Base-by-base conservation (phyloP, 768 basidiomycete species). In the Cystobasidium tubakii region DNA sequence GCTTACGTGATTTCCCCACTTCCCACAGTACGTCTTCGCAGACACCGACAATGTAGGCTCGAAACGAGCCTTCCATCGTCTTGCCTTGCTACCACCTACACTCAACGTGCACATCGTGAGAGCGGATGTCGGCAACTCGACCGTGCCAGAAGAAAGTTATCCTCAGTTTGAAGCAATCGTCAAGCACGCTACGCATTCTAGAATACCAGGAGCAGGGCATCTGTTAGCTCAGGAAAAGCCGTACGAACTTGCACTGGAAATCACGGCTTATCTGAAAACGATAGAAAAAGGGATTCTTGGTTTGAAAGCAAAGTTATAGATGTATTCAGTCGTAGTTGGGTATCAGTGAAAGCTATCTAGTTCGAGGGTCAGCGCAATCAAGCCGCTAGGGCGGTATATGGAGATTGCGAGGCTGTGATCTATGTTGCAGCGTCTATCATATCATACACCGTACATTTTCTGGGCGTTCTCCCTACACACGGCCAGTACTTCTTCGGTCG, bases 201-300 rank as follows among this genome's bases (percentile, higher is more conserved):
- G 75, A 46, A 72, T 77, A 34, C 23, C 74, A 46, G 75, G 75
- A 0, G 72, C 75, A 23, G 78, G 76, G 0, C 78, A 79, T 44
- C 67, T 79, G 19, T 46, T 79, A 31, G 76, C 76, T 46, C 78
- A 79, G 36, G 78, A 79, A 72, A 75, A 73, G 39, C 78, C 78
- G 39, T 19, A 50, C 1, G 64, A 72, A 62, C 74, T 77, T 50
- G 78, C 74, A 4, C 19, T 57, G 43, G 65, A 33, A 53, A 74
- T 79, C 0, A 62, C 57, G 4, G 66, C 39, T 0, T 73, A 73
- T 27, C 27, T 78, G 17, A 64, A 71, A 64, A 33, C 23, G 9
- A 7, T 65, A 27, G 63, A 27, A 65, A 65, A 39, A 25, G 42
- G 63, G 17, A 43, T 17, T 21, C 33, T 39, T 23, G 42, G 25